Base-by-base conservation (phyloP, 2,329 filamentous ascomycete genomes). In the Neophaeococcomyces aloes region DNA sequence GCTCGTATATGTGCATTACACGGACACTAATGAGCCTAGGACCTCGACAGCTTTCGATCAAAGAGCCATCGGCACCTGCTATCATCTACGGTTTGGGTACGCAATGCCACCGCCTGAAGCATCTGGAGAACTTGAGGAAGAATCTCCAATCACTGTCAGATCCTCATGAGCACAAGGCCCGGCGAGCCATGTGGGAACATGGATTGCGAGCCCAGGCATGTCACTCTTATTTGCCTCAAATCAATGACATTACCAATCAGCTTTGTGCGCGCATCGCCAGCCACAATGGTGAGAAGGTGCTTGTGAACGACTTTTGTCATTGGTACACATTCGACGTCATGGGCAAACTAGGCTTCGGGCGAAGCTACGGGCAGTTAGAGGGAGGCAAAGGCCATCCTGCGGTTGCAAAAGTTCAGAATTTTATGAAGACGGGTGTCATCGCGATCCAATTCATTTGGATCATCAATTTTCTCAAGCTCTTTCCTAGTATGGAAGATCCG, bases 261-360 rank as follows among this genome's bases (percentile, higher is more conserved):
- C 36, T 45, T 5, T 30, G 31, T 21, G 29, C n/a, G 10, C 35
- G 36, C 2, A 30, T 45, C 25, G 36, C 35, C 17, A 14, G 21
- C 11, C 32, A 34, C 11, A 32, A 38, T 13, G 37, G 43, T 17
- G 17, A 42, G 14, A 35, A 47, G 23, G 27, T 49, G 11, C 21
- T 44, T 36, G 30, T 47, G 23, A 39, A 47, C 21, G 25, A 44
- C 21, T 49, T 47, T 46, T 51, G 46, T 34, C 42, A 50, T 30
- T 50, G 38, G 42, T 50, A 27, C n/a, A 49, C 41, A 29, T 51
- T 48, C 36, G 48, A 51, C 29, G 41, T 51, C 25, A 51, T 51
- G 48, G 47, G 48, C 17, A 38, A 45, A 35, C 42, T 51, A 7
- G 42, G 47, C 19, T 47, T 44, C 21, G 48, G 48, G 8, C 39